Evolutionary conservation across 495 filamentous ascomycete species (phyloP), one percentile per base, ranked within the genome.

Genomic region (Immersiella caudata): DNA sequence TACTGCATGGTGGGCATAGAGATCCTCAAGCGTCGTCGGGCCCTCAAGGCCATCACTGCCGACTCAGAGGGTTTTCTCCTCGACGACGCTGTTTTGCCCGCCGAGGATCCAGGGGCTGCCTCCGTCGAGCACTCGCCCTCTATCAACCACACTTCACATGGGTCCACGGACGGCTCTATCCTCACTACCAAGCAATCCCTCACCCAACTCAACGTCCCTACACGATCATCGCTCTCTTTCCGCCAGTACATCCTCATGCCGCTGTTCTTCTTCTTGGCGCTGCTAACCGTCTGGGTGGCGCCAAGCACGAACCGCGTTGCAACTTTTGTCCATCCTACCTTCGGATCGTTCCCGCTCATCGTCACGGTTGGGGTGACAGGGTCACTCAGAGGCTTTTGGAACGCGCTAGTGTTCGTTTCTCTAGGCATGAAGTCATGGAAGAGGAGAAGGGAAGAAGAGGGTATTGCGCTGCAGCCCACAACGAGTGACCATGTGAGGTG

Each of bases 171-270:
- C 64, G 52, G 50, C 26, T 33, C 52, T 51, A 2, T 24, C 35
- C 20, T 55, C 20, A 55, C 51, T 55, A 55, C 51, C 18, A 55
- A 55, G 20, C 51, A 20, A 55, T 58, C 68, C 26, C n/a, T 40
- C 35, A 24, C 16, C 26, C 8, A 55, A 18, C 60, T 29, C 21
- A 52, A n/a, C 26, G 12, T 56, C 8, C 11, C 67, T 26, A 69
- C 67, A 33, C 72, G 73, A 12, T 74, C 78, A 6, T 69, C 78
- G 6, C 69, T 82, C 1, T 83, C 81, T 0, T 80, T 83, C 33
- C 70, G 79, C 9, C 80, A 83, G 65, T 83, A 81, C 62, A 75
- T 83, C 26, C 74, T 83, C 22, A 84, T 84, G 80, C 82, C 82
- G 0, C 71, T 82, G 7, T 70, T 84, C 16, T 82, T 84, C 74